phyloP scores from a whole-genome alignment of 2,329 filamentous ascomycete species.

The Massarina eburnea region DNA sequence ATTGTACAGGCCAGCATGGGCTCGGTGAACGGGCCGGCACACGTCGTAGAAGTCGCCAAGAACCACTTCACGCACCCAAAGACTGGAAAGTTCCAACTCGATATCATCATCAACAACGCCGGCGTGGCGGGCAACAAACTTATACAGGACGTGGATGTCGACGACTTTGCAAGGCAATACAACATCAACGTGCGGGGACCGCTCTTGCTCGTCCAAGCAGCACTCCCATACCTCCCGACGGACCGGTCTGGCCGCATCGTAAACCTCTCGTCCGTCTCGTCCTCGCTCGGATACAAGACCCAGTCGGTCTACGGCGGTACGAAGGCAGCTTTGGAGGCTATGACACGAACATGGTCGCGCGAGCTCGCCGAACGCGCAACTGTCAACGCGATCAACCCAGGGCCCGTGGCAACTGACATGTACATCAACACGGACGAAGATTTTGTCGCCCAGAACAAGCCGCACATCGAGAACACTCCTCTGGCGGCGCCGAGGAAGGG shows the following conservation, averaged over 20 bases:
- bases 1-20: conserved; percentile 72
- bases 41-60: conserved; percentile 61
- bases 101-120: conserved; percentile 88
- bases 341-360: conserved; percentile 69
- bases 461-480: conserved; percentile 65
- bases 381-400: conserved; percentile 67
- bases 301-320: conserved; percentile 67
- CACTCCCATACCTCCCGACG: conserved; percentile 66
- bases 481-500: conserved; percentile 62
- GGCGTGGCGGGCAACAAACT: conserved; percentile 67
- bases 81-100: conserved; percentile 65
- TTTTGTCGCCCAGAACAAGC: conserved; percentile 62
- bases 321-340: conserved; percentile 67
- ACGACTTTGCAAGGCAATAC: conserved; percentile 72
- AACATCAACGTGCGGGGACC: conserved; percentile 81
- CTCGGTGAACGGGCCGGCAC: conserved; percentile 60
- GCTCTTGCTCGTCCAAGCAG: conserved; percentile 74
- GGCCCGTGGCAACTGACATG: conserved; percentile 66
- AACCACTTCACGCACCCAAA: conserved; percentile 60
- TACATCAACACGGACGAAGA: conserved; percentile 58
- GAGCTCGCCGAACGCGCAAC: conserved; percentile 64
- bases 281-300: conserved; percentile 58
- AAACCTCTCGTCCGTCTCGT: conserved; percentile 62
- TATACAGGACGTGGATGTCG: conserved; percentile 62
- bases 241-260: conserved; percentile 69